phyloP scores from a whole-genome alignment of 169 alveolate species.

The Babesia ovata region DNA sequence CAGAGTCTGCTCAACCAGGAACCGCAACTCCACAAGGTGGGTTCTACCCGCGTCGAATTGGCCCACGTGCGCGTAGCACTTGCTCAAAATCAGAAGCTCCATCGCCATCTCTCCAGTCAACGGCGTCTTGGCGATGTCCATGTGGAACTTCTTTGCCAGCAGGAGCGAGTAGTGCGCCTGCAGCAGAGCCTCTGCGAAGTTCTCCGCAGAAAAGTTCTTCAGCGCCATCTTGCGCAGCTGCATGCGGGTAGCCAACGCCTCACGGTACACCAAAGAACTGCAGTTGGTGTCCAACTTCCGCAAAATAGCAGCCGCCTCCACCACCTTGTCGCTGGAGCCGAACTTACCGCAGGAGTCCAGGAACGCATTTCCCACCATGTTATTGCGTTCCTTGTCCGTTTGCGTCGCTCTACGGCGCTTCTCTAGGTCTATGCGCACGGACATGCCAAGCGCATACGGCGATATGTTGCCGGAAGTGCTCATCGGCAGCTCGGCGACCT shows the following conservation, averaged over 20 bases:
- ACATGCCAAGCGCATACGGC: slow-evolving; percentile 68
- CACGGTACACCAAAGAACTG: slow-evolving; percentile 52
- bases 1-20: slow-evolving; percentile 80
- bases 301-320: slow-evolving; percentile 55
- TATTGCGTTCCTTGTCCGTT: slow-evolving; percentile 44
- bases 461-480: slow-evolving; percentile 56
- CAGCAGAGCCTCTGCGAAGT: slow-evolving; percentile 57
- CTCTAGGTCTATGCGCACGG: slow-evolving; percentile 61
- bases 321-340: slow-evolving; percentile 47
- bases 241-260: slow-evolving; percentile 70
- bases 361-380: slow-evolving; percentile 47
- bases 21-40: slow-evolving; percentile 76
- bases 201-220: slow-evolving; percentile 56
- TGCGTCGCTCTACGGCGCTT: slow-evolving; percentile 64
- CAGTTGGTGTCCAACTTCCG: slow-evolving; percentile 52
- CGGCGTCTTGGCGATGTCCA: slow-evolving; percentile 51
- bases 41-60: slow-evolving; percentile 74
- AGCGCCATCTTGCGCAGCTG: slow-evolving; percentile 61
- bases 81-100: slow-evolving; percentile 79
- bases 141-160: slow-evolving; percentile 67
- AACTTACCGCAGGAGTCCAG: slow-evolving; percentile 10
- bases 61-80: slow-evolving; percentile 82
- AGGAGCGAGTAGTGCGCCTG: slow-evolving; percentile 67
- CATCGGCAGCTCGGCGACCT: slow-evolving; percentile 63
- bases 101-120: slow-evolving; percentile 80